Evolutionary conservation across 352 stramenopile genomes (phyloP).

Genomic region (Phytophthora ohioensis): DNA sequence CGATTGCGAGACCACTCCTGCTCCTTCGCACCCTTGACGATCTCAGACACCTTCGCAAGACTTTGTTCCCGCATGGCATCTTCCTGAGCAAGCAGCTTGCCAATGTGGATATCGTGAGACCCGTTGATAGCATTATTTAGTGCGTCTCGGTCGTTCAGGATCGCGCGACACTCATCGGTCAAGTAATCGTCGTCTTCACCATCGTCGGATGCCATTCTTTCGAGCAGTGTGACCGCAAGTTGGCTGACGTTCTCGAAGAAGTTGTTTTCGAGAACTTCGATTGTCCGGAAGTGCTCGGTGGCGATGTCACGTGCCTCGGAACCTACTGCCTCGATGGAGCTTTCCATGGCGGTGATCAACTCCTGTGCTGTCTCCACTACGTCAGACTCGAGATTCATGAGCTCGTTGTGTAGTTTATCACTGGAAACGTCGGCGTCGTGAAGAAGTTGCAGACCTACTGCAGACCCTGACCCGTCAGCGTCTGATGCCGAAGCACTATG

Average conservation of each 20-base stretch:
- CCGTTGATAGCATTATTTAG: constrained; percentile 91
- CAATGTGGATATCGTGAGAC: constrained; percentile 93
- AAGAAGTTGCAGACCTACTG: constrained; percentile 72
- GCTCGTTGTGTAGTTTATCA: constrained; percentile 86
- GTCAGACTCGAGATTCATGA: constrained; percentile 91
- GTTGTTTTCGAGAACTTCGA: constrained; percentile 93
- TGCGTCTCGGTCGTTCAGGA: constrained; percentile 84
- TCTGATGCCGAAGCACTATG: constrained; percentile 36
- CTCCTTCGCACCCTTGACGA: constrained; percentile 69
- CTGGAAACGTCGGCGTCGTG: constrained; percentile 86
- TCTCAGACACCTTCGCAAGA: constrained; percentile 71
- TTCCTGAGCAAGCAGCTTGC: constrained; percentile 88
- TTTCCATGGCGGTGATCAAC: constrained; percentile 67
- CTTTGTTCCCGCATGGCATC: constrained; percentile 87
- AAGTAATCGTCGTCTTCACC: constrained; percentile 84
- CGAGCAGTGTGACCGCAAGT: constrained; percentile 74
- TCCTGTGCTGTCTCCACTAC: constrained; percentile 84
- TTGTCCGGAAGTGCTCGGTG: constrained; percentile 87
- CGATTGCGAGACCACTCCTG: constrained; percentile 81
- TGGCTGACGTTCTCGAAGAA: constrained; percentile 92
- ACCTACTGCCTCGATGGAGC: constrained; percentile 68
- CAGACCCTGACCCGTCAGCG: constrained; percentile 39
- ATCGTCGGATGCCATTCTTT: constrained; percentile 81
- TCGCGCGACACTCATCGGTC: constrained; percentile 80
- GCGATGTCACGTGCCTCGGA: constrained; percentile 69